Evolutionary conservation across 139 green algal species (phyloP), one percentile per base, ranked within the genome.

Genomic region (Zygnema circumcarinatum): DNA sequence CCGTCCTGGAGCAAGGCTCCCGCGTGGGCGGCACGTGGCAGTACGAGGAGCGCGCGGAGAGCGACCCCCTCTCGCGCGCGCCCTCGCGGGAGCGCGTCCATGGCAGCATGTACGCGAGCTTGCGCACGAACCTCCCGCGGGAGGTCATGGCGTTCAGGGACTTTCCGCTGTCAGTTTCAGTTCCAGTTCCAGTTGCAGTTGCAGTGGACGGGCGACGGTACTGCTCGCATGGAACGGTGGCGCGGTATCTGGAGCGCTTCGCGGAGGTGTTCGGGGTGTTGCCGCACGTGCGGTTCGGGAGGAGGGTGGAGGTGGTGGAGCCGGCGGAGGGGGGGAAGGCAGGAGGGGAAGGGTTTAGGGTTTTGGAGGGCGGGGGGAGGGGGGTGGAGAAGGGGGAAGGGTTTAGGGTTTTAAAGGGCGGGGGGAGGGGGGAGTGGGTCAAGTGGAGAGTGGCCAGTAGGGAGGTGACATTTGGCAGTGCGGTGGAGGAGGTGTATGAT

Each of bases 81-180:
- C n/a, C 33, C 22, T 36, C 42, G 1, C 21, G 75, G 31, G 36
- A 22, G 35, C n/a, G 52, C 1, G 75, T 87, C 32, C 84, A 87
- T 33, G n/a, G 47, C 42, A 89, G 84, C 36, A 89, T 87, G 84
- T 89, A 89, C 33, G 75, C 75, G 31, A 36, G 73, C 62, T 83
- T 97, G 31, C 89, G 93, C 2, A 96, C 94, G 31, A 97, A 97
- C 89, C 90, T 97, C 39, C 95, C 95, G 0, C 83, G 95, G 0
- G 86, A 97, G 76, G 38, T 96, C 0, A 98, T 98, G 95, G 73
- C 74, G 0, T 97, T 91, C 89, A 33, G 11, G 0, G 92, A 95
- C 74, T 95, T 96, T 62, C 93, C 94, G 7, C 96, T 96, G 29
- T n/a, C n/a, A n/a, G n/a, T n/a, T n/a, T n/a, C n/a, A n/a, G 53